Base-by-base conservation (phyloP, 2,329 filamentous ascomycete genomes). In the Aspergillus quadricinctus region DNA sequence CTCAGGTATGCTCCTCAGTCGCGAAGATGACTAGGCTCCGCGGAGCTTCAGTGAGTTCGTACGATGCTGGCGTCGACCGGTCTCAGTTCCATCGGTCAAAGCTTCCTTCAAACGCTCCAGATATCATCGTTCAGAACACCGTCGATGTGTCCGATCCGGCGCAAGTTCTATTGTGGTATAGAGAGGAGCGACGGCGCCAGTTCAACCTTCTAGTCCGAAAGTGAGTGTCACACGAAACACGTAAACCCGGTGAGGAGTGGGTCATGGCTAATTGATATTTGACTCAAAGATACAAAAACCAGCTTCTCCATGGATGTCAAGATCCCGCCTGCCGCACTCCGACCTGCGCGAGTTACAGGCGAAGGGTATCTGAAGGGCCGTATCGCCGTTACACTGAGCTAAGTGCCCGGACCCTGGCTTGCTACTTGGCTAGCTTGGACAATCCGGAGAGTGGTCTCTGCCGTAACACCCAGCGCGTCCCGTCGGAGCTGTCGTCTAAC, bases 291-390 rank as follows among this genome's bases (percentile, higher is more conserved):
- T 95, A 89, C 69, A 85, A 92, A 50, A 79, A 83, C 35, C 92
- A 96, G 74, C 83, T 96, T n/a, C 84, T 91, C 55, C 83, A 89
- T 62, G 92, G 92, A 61, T 96, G 92, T 70, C 84, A 84, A 59
- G 83, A 83, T 61, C 77, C 80, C 53, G 78, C 80, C 52, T 96
- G 92, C 74, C 80, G 79, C 37, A 93, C 86, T 1, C 76, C 90
- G 14, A 93, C 90, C 14, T 96, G 92, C 75, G 88, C 93, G 67
- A 91, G 87, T 59, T 91, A 84, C 70, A 85, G 89, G 54, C 88
- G 83, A 72, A 83, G 88, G 62, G 76, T 87, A 43, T 82, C 84
- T 35, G 84, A 84, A 61, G 82, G 82, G 0, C 90, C 90, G 2
- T 83, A 91, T 64, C 86, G 90, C 58, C 83, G 88, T 66, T 94